Conservation (phyloP, 257 asterid genomes). For the Lavandula angustifolia region DNA sequence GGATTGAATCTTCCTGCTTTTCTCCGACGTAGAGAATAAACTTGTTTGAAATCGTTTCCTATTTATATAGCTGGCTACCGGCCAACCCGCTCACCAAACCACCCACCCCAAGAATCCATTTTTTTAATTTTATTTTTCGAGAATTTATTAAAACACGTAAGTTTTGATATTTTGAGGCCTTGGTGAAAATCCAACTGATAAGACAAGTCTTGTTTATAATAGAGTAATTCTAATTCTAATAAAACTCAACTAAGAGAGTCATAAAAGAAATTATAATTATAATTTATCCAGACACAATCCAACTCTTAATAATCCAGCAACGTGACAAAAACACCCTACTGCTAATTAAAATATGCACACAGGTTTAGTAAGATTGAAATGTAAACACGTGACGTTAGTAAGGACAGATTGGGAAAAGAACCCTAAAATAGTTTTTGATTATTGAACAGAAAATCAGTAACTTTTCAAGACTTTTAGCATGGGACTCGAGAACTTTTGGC, state of each 20-base stretch:
- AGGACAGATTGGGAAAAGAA: slow-evolving; percentile 39
- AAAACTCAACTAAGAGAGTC: too few relatives aligned
- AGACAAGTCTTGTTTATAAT: too few relatives aligned
- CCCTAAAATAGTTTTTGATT: slow-evolving; percentile 4
- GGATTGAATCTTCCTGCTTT: slow-evolving; percentile 27
- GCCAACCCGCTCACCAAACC: too few relatives aligned
- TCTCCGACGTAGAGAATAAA: slow-evolving; percentile 25
- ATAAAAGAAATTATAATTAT: too few relatives aligned
- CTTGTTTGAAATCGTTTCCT: slow-evolving; percentile 19
- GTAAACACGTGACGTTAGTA: slow-evolving; percentile 34
- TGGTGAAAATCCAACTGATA: too few relatives aligned
- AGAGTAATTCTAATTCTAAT: too few relatives aligned
- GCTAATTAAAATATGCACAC: too few relatives aligned
- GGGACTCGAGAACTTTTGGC: slow-evolving; percentile 37
- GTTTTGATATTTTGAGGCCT: too few relatives aligned
- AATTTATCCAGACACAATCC: slow-evolving; percentile 23
- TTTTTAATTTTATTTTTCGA: too few relatives aligned
- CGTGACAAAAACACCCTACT: slow-evolving; percentile 5
- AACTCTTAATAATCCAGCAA: background rate
- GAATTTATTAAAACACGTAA: too few relatives aligned
- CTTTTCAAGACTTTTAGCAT: slow-evolving; percentile 19
- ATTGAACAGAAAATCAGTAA: slow-evolving; percentile 19
- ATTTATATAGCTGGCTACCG: too few relatives aligned
- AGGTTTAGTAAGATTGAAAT: background rate
- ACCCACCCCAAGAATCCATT: too few relatives aligned